Evolutionary conservation across 2,329 filamentous ascomycete species (phyloP).

Genomic region (Arthrobotrys pseudoclavata): DNA sequence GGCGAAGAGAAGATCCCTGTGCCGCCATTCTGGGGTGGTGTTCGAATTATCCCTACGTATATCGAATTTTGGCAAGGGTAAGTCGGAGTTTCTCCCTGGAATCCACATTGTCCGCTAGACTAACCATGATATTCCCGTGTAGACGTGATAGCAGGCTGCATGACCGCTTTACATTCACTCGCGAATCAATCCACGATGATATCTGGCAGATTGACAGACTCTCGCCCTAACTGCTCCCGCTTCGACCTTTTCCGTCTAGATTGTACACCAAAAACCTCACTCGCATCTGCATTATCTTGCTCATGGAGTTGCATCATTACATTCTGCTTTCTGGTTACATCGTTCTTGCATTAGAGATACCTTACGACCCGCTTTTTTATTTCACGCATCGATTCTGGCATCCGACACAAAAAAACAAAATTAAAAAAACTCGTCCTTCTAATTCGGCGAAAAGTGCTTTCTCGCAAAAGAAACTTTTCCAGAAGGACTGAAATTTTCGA

Average conservation of each 20-base stretch:
- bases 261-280: constrained; percentile 52
- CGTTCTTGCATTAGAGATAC: constrained; percentile 60
- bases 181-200: constrained; percentile 69
- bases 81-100: constrained; percentile 39
- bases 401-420: constrained; percentile 41
- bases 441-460: constrained; percentile 24
- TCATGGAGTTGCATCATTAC: constrained; percentile 58
- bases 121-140: constrained; percentile 67
- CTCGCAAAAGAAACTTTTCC: constrained; percentile 42
- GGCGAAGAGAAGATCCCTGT: constrained; percentile 85
- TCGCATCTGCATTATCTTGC: constrained; percentile 50
- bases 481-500: constrained; percentile 32
- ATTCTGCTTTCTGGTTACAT: constrained; percentile 58
- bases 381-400: constrained; percentile 48
- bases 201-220: constrained; percentile 79
- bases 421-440: constrained; percentile 23
- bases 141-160: constrained; percentile 89
- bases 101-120: not conserved
- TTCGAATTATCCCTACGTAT: constrained; percentile 85
- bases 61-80: constrained; percentile 84
- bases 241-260: constrained; percentile 32
- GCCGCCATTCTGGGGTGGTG: constrained; percentile 93
- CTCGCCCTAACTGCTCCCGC: constrained; percentile 73
- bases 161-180: constrained; percentile 90
- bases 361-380: constrained; percentile 58